Conservation (phyloP, 371 early-diverging fungal species). For the Mortierella sp. region DNA sequence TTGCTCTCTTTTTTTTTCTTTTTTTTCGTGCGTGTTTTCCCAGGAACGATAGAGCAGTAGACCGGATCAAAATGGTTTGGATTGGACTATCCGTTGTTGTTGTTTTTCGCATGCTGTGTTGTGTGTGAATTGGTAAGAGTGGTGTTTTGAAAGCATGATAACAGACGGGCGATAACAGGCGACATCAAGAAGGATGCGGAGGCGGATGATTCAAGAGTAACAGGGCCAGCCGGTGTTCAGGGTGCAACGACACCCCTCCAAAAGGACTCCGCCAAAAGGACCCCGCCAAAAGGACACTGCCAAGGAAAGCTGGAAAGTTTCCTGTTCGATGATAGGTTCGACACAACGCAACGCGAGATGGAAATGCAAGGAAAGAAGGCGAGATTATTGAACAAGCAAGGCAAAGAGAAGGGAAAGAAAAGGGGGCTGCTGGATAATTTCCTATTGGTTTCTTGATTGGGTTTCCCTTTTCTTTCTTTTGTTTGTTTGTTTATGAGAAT, state of each 20-base stretch:
- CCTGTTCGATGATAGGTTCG: background rate
- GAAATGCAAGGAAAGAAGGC: background rate
- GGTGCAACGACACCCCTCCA: too few species aligned
- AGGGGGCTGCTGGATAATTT: conserved; percentile 3
- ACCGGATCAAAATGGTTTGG: background rate
- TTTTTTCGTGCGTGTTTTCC: conserved; percentile 1
- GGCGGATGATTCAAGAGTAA: too few species aligned
- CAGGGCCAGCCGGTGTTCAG: too few species aligned
- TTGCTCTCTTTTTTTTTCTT: background rate
- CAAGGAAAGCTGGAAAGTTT: too few species aligned
- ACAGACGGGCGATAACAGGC: too few species aligned
- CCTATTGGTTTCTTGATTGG: conserved; percentile 3
- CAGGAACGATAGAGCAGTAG: conserved; percentile 11
- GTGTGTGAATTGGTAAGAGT: too few species aligned
- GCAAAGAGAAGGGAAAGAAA: background rate
- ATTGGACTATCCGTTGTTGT: background rate
- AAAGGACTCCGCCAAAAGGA: too few species aligned
- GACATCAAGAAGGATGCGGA: too few species aligned
- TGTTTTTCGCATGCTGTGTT: background rate
- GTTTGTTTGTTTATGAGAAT: background rate
- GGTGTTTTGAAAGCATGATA: too few species aligned
- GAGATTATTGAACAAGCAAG: background rate
- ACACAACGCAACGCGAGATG: background rate
- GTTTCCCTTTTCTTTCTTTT: background rate
- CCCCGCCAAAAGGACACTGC: too few species aligned